Base-by-base conservation (phyloP, 768 basidiomycete genomes). In the Plicaturopsis crispa region DNA sequence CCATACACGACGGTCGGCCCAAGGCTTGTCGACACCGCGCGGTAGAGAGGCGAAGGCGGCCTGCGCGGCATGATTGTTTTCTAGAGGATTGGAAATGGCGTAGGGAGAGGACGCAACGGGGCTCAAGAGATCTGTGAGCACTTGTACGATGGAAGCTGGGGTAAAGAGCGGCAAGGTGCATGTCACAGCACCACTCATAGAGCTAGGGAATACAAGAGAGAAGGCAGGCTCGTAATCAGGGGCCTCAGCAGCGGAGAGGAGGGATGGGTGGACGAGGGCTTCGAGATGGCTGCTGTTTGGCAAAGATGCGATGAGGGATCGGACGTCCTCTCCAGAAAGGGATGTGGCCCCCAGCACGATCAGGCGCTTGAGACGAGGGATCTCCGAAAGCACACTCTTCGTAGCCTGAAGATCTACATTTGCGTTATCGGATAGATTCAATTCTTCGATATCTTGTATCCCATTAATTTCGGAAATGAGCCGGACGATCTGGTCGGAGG, bases 391-490 rank as follows among this genome's bases (percentile, higher is more conserved):
- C 18, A 61, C 35, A 6, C 34, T 20, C 11, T 40, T 45, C 21
- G 65, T 30, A 26, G 30, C 48, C 7, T 53, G 50, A 19, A 48
- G 33, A 6, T 50, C 50, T 20, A 64, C 35, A 39, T 33, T 24
- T 17, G 48, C 19, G 40, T 57, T 62, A 30, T 40, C 40, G 6
- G 61, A 59, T 18, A 64, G 42, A 33, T 59, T 47, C 19, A 65
- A 35, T 16, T 36, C 14, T 13, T 45, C 28, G 13, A 59, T 19
- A 10, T 36, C 39, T 2, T 36, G 35, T 4, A 42, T 17, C 11
- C 34, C 35, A 36, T 14, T n/a, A 26, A 21, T 31, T 43, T 13
- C 31, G 50, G 34, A 31, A 33, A 51, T 19, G 23, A 55, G 10
- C 10, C 33, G 19, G 7, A 46, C 2, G 23, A 63, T 35, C 36